A percentile compares a stretch with the other conserved stretches of the same genome.
Conservation (phyloP, 495 filamentous ascomycete genomes). For the Aspergillus biplanus region DNA sequence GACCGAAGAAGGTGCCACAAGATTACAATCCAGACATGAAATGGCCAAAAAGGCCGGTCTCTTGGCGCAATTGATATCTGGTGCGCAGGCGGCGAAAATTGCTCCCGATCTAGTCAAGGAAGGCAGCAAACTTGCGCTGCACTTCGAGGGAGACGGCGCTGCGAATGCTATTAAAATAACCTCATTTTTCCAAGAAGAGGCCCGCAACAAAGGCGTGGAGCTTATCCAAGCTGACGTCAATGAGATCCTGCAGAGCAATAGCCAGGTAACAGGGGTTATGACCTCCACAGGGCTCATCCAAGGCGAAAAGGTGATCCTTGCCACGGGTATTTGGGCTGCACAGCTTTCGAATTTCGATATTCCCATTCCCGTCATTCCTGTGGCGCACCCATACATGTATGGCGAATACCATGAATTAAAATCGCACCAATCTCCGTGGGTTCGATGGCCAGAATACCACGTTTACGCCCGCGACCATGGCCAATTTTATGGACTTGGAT, state of each 20-base stretch:
- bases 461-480: slow-evolving; percentile 40
- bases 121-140: slow-evolving; percentile 18
- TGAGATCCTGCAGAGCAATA: slow-evolving; percentile 23
- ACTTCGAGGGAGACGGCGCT: slow-evolving; percentile 34
- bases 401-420: slow-evolving; percentile 23
- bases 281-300: slow-evolving; percentile 20
- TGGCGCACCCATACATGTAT: slow-evolving; percentile 40
- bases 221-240: slow-evolving; percentile 30
- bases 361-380: slow-evolving; percentile 38
- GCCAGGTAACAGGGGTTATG: slow-evolving; percentile 25
- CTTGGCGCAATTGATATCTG: slow-evolving; percentile 30
- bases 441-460: slow-evolving; percentile 38
- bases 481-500: slow-evolving; percentile 33
- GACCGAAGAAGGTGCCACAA: slow-evolving; percentile 27
- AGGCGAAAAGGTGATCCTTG: slow-evolving; percentile 29
- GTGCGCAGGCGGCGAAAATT: slow-evolving; percentile 25
- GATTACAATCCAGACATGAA: slow-evolving; percentile 25
- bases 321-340: slow-evolving; percentile 37
- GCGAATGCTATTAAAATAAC: slow-evolving; percentile 35
- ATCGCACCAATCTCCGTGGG: slow-evolving; percentile 26
- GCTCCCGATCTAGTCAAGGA: slow-evolving; percentile 35
- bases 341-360: slow-evolving; percentile 24
- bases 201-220: slow-evolving; percentile 25
- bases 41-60: slow-evolving; percentile 26
- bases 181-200: slow-evolving; percentile 31